A percentile compares a stretch with the other conserved stretches of the same genome.
phyloP scores from a whole-genome alignment of 495 filamentous ascomycete genomes.

The Penicillium alfredii region DNA sequence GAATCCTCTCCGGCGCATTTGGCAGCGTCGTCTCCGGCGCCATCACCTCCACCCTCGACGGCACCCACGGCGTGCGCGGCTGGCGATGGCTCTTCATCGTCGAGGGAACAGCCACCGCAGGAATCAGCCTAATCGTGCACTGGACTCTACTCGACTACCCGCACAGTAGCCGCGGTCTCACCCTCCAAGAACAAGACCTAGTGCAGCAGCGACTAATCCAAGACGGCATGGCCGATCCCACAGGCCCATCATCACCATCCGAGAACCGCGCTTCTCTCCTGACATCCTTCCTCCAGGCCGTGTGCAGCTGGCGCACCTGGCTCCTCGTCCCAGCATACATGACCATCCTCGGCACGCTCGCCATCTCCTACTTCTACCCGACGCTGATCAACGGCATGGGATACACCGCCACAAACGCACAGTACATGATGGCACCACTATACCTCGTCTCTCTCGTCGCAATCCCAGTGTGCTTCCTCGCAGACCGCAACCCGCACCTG shows the following conservation, averaged over 20 bases:
- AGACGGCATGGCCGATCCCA: neutral
- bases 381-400: conserved; percentile 39
- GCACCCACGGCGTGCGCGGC: conserved; percentile 32
- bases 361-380: conserved; percentile 35
- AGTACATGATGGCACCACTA: conserved; percentile 36
- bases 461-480: neutral
- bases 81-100: conserved; percentile 43
- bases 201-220: conserved; percentile 1
- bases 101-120: conserved; percentile 22
- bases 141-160: conserved; percentile 9
- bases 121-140: conserved; percentile 5
- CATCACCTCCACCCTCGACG: conserved; percentile 33
- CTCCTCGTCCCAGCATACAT: conserved; percentile 2
- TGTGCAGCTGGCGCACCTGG: conserved; percentile 5
- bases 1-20: conserved; percentile 37
- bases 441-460: conserved; percentile 26
- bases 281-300: neutral
- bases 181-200: neutral
- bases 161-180: conserved; percentile 1
- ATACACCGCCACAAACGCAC: conserved; percentile 27
- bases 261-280: neutral
- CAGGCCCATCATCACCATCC: neutral
- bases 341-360: neutral
- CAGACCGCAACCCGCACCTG: neutral
- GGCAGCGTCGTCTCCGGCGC: conserved; percentile 40